phyloP scores from a whole-genome alignment of 176 grass and related monocot species.

The Oryza nivara region DNA sequence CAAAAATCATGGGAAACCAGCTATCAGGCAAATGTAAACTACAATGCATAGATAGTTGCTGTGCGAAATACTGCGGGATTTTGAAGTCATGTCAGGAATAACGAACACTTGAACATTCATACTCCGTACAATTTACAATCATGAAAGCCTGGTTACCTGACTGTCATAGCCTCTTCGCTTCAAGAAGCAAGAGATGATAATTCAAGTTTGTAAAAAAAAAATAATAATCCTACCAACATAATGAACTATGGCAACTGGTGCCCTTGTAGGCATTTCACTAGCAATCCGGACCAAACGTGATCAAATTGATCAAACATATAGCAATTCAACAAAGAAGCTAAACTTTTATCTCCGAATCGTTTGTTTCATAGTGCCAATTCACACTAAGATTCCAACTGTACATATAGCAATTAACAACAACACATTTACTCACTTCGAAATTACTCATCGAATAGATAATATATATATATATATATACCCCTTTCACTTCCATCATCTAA shows the following conservation, averaged over 20 bases:
- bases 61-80: background rate
- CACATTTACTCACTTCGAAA: background rate
- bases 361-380: background rate
- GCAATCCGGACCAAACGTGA: background rate
- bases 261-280: background rate
- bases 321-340: background rate
- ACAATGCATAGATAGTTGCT: background rate
- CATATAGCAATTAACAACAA: constrained; percentile 3
- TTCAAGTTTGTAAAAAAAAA: background rate
- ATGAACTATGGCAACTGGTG: background rate
- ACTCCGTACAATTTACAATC: background rate
- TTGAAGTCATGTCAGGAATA: background rate
- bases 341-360: background rate
- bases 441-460: background rate
- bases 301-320: no score
- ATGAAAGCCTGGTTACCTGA: background rate
- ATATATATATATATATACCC: background rate
- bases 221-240: background rate
- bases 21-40: no score
- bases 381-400: constrained; percentile 1
- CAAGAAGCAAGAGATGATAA: background rate
- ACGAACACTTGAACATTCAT: background rate
- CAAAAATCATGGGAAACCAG: no score
- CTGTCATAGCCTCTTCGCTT: background rate
- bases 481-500: background rate